Evolutionary conservation across 2,329 filamentous ascomycete genomes (phyloP), one percentile per base, ranked within the genome.

Genomic region (Microcyclosporella mali): DNA sequence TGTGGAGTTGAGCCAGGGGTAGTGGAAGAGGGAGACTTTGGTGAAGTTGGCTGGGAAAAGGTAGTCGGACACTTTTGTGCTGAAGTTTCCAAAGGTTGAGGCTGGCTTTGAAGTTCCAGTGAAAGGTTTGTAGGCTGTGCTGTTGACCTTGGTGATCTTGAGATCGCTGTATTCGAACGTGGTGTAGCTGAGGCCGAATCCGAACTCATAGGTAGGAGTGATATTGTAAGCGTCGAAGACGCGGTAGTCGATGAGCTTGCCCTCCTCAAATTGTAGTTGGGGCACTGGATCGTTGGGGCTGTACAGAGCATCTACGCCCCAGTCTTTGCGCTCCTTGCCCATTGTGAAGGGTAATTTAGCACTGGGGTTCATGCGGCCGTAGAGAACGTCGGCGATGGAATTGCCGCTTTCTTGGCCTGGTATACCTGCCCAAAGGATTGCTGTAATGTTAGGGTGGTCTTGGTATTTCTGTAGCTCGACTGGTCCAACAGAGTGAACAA

Each of bases 201-300:
- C 51, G 38, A 53, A 53, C 85, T 89, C 66, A 49, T 63, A 71
- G 3, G 64, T 60, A 0, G 68, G 67, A 2, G 55, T 55, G 29
- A 69, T 65, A 37, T 63, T 63, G 33, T 60, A 49, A 40, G 62
- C 52, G 51, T 68, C 65, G 42, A 71, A 71, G 28, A 58, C 52
- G 29, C 83, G 78, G 68, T 88, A 87, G 66, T 92, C 87, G 58
- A 94, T 88, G 62, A 88, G 87, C 37, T 84, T 72, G 14, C 87
- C 86, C 57, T 70, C 69, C 18, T 56, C 46, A 47, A 56, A 61
- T 38, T 60, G 53, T 37, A 64, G 61, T 46, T 73, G 69, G 4
- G 59, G 55, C 6, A 55, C 56, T 3, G 52, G 53, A 3, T 55
- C 53, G 2, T 63, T 56, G 21, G 82, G 77, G 56, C 45, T 47